Evolutionary conservation across 2,329 filamentous ascomycete species (phyloP).

Genomic region (Pseudogymnoascus sp.): DNA sequence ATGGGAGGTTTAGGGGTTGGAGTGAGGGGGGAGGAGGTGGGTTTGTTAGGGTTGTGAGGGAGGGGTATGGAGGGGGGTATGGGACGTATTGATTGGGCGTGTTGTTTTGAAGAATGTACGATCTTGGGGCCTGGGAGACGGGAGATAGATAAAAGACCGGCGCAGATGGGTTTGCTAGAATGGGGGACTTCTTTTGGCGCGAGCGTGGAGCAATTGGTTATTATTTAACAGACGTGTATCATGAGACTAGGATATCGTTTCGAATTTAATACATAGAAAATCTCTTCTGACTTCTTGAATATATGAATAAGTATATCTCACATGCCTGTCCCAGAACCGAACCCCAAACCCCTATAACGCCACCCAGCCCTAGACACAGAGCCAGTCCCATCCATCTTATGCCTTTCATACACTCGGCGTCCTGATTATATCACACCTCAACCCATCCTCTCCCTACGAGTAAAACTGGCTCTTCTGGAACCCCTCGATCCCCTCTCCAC

Average conservation of each 20-base stretch:
- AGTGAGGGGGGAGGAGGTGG: background rate
- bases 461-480: slow-evolving; percentile 67
- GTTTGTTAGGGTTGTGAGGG: background rate
- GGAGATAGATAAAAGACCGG: background rate
- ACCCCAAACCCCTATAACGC: background rate
- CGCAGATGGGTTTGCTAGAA: background rate
- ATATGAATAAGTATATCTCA: background rate
- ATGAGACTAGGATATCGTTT: background rate
- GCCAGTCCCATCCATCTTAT: background rate
- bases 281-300: background rate
- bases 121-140: background rate
- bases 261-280: background rate
- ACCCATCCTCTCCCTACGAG: slow-evolving; percentile 34
- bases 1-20: background rate
- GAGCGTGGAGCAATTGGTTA: background rate
- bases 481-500: slow-evolving; percentile 59
- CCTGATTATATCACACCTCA: background rate
- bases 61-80: background rate
- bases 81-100: background rate
- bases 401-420: background rate
- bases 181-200: background rate
- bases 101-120: background rate
- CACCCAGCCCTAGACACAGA: background rate
- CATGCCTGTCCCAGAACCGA: background rate
- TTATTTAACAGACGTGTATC: background rate